phyloP scores from a whole-genome alignment of 2,329 filamentous ascomycete genomes.

The Rosellinia necatrix region DNA sequence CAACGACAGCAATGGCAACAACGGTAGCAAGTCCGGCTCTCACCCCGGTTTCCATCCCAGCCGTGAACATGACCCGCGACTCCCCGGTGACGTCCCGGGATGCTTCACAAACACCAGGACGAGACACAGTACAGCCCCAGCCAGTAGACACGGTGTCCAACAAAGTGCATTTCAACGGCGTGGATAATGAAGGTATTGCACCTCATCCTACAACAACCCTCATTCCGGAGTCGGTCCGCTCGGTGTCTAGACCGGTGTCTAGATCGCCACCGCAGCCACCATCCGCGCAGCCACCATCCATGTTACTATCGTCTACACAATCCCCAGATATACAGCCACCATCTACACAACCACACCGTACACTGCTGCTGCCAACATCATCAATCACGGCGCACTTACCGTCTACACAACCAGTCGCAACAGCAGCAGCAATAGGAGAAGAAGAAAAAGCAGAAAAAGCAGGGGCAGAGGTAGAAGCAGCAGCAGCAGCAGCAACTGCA shows the following conservation, averaged over 20 bases:
- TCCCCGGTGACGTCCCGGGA: slow-evolving; percentile 1
- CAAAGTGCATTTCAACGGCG: not conserved
- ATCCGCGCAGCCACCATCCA: not conserved
- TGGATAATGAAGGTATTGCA: not conserved
- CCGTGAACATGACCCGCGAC: not conserved
- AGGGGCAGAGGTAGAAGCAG: not conserved
- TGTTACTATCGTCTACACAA: not conserved
- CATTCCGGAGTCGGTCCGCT: not conserved
- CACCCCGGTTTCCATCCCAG: too few species aligned
- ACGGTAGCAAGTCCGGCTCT: too few species aligned
- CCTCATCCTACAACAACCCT: slow-evolving; percentile 3
- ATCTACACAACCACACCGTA: not conserved
- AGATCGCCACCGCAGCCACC: not conserved
- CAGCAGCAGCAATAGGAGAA: not conserved
- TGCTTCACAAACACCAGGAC: slow-evolving; percentile 10
- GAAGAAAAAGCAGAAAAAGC: too few species aligned
- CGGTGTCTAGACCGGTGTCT: not conserved
- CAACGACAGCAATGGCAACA: not conserved
- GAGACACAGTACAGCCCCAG: not conserved
- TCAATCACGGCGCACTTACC: not conserved
- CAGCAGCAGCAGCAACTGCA: not conserved
- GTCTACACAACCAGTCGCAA: not conserved
- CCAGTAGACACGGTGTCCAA: not conserved
- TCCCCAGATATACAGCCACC: not conserved
- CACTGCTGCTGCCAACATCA: too few species aligned